These are phyloP conservation scores for Xylaria scruposa DNA, from an alignment of 495 filamentous ascomycete genomes.

Conservation along the genomic window DNA sequence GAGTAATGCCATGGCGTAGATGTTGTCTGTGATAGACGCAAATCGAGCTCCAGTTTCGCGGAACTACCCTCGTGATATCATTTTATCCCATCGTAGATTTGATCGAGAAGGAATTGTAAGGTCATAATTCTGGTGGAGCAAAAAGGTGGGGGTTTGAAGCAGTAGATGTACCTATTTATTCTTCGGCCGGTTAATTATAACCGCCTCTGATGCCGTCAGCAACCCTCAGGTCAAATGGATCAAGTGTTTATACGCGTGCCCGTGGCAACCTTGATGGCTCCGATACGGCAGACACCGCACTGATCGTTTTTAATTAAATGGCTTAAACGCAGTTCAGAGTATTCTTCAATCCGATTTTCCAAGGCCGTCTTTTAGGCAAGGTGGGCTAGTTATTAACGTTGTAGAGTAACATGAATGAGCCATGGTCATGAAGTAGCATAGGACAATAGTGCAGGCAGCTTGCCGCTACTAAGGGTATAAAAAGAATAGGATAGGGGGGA, in stretches of 20 bases:
- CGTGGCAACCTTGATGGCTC: not conserved
- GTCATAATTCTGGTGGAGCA: slow-evolving; percentile 8
- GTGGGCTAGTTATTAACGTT: too few species aligned
- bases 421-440: too few species aligned
- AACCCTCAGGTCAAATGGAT: not conserved
- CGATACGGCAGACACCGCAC: not conserved
- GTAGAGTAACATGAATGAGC: too few species aligned
- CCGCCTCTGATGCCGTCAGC: not conserved
- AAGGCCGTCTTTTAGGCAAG: too few species aligned
- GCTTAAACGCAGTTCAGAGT: not conserved
- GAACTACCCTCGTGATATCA: not conserved
- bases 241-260: not conserved
- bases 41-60: not conserved
- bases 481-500: not conserved
- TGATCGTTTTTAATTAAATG: not conserved
- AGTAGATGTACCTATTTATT: not conserved
- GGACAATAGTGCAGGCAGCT: too few species aligned
- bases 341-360: not conserved
- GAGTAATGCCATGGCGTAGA: not conserved
- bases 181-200: slow-evolving; percentile 5
- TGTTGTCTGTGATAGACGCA: not conserved
- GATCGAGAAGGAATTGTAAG: not conserved
- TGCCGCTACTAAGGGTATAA: too few species aligned
- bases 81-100: not conserved
- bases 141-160: slow-evolving; percentile 5